Evolutionary conservation across 768 basidiomycete genomes (phyloP).

Genomic region (Suillus subalutaceus): DNA sequence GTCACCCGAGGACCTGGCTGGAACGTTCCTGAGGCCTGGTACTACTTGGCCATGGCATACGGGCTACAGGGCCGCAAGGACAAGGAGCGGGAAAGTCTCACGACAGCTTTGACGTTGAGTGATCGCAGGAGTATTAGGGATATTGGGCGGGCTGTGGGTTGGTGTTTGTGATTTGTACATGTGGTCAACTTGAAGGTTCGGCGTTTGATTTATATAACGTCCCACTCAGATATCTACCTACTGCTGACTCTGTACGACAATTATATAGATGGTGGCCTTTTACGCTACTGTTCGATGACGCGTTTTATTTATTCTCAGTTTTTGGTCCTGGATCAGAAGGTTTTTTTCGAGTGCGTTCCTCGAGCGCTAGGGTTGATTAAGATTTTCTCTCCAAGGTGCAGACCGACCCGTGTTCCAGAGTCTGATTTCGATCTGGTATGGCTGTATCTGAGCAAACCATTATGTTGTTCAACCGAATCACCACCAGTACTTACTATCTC

Average conservation of each 20-base stretch:
- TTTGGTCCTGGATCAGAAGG: not conserved
- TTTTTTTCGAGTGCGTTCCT: not conserved
- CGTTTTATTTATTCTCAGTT: not conserved
- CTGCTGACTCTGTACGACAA: not conserved
- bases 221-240: not conserved
- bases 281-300: not conserved
- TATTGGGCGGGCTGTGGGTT: constrained; percentile 62
- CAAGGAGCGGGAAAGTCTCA: constrained; percentile 74
- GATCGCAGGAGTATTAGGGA: constrained; percentile 69
- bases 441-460: not conserved
- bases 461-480: not conserved
- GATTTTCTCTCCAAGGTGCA: not conserved
- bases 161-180: constrained; percentile 52
- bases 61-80: constrained; percentile 72
- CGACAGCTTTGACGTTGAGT: constrained; percentile 64
- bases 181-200: not conserved
- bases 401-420: not conserved
- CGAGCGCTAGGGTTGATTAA: not conserved
- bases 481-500: not conserved
- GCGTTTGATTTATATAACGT: not conserved
- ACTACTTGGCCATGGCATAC: constrained; percentile 82
- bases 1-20: constrained; percentile 81
- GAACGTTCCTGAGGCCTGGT: constrained; percentile 96
- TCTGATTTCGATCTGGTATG: not conserved
- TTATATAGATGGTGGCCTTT: not conserved